Evolutionary conservation across 345 rosid species (phyloP).

Genomic region (Citrus sp.): DNA sequence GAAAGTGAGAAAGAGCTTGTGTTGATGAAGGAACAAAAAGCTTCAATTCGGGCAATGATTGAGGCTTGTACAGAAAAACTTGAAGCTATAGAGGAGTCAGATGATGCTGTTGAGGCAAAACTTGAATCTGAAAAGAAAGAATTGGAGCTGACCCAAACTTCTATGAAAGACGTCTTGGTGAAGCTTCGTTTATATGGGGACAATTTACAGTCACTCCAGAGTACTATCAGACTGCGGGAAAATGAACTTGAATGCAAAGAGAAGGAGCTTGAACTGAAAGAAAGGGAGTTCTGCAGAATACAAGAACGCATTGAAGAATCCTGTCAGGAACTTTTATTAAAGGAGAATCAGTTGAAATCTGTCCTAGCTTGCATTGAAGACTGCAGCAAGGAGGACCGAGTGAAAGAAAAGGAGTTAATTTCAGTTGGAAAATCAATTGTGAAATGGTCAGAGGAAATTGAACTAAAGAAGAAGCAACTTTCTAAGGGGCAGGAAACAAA

Average conservation of each 20-base stretch:
- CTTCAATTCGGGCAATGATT: background rate
- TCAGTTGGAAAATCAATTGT: conserved; percentile 17
- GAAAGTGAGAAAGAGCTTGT: background rate
- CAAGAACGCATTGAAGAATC: background rate
- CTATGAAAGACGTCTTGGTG: conserved; percentile 6
- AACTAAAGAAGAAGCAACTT: conserved; percentile 24
- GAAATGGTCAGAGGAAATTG: conserved; percentile 9
- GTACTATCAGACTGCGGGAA: no score
- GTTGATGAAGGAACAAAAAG: conserved; percentile 1
- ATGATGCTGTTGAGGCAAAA: conserved; percentile 1
- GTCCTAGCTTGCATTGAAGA: background rate
- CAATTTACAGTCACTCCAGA: no score
- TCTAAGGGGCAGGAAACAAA: conserved; percentile 16
- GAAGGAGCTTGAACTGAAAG: conserved; percentile 16
- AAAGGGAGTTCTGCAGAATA: background rate
- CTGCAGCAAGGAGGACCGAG: background rate
- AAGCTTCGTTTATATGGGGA: conserved; percentile 15
- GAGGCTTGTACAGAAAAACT: conserved; percentile 8
- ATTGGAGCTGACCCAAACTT: conserved; percentile 9
- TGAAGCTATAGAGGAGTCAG: background rate
- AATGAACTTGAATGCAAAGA: no score
- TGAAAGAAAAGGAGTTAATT: conserved; percentile 23
- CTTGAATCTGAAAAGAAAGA: background rate
- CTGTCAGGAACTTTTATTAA: background rate
- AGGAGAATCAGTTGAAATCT: background rate